Conservation (phyloP, 306 rosid species). For the Quercus mongolica region DNA sequence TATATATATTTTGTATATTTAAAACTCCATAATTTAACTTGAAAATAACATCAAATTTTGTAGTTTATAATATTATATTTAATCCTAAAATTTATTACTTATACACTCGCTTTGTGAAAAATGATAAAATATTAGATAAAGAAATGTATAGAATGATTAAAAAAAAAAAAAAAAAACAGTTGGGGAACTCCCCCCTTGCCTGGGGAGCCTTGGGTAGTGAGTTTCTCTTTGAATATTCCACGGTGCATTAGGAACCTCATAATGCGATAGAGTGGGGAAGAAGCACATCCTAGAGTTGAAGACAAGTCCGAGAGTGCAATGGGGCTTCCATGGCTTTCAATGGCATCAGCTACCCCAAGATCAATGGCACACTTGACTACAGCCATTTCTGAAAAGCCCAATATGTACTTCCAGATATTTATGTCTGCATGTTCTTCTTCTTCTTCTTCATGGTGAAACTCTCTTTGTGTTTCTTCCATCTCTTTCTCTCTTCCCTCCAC, state of each 20-base stretch:
- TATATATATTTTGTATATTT: too few species aligned
- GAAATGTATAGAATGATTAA: too few species aligned
- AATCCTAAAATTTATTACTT: too few species aligned
- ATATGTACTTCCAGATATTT: constrained; percentile 42
- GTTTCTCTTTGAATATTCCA: constrained; percentile 34
- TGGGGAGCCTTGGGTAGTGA: not conserved
- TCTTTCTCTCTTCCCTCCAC: not conserved
- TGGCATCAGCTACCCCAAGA: constrained; percentile 59
- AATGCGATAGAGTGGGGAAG: constrained; percentile 25
- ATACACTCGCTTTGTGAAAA: too few species aligned
- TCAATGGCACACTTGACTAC: constrained; percentile 67
- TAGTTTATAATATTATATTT: too few species aligned
- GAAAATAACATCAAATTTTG: too few species aligned
- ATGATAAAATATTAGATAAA: too few species aligned
- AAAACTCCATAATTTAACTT: too few species aligned
- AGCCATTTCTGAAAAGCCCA: constrained; percentile 55
- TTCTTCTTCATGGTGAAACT: constrained; percentile 14
- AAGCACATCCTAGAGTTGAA: constrained; percentile 34
- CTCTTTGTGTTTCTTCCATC: constrained; percentile 21
- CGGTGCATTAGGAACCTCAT: constrained; percentile 51
- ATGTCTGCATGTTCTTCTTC: constrained; percentile 37
- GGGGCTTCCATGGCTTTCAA: constrained; percentile 47
- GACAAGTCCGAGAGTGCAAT: constrained; percentile 52
- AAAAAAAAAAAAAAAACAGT: too few species aligned
- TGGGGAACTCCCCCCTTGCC: too few species aligned